Percentiles rank a stretch among this genome's conserved stretches.
Evolutionary conservation across 1,139 yeast species (phyloP).

Genomic region (Scheffersomyces lignicola): DNA sequence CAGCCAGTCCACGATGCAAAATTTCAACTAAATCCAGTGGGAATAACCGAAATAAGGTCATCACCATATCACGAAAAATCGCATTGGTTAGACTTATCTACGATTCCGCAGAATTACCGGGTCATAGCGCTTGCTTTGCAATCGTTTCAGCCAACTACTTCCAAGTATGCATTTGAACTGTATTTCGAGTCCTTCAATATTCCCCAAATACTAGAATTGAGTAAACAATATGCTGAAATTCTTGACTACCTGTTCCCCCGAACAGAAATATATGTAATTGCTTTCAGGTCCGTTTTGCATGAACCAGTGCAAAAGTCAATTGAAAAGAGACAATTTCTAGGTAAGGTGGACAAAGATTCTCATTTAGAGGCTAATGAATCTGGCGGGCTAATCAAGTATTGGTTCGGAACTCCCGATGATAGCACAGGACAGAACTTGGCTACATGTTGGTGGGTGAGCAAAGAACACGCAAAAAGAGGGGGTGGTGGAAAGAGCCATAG

Average conservation of each 20-base stretch:
- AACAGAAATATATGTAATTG: slow-evolving; percentile 25
- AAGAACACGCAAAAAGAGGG: slow-evolving; percentile 24
- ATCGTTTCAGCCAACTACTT: slow-evolving; percentile 17
- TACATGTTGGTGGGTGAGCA: slow-evolving; percentile 34
- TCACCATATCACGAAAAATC: slow-evolving; percentile 28
- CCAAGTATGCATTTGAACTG: slow-evolving; percentile 20
- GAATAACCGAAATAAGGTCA: slow-evolving; percentile 16
- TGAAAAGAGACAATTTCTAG: slow-evolving; percentile 21
- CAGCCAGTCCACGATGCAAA: slow-evolving; percentile 7
- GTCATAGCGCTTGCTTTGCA: slow-evolving; percentile 28
- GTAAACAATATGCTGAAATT: slow-evolving; percentile 15
- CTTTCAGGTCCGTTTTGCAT: slow-evolving; percentile 27
- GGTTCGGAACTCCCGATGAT: slow-evolving; percentile 32
- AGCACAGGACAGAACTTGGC: slow-evolving; percentile 29
- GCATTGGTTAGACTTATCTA: slow-evolving; percentile 22
- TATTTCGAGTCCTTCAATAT: slow-evolving; percentile 27
- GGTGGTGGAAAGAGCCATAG: slow-evolving; percentile 30
- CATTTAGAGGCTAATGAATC: slow-evolving; percentile 30
- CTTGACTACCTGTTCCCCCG: slow-evolving; percentile 14
- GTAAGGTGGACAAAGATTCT: slow-evolving; percentile 24
- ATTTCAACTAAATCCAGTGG: slow-evolving; percentile 1
- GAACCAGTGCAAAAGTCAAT: slow-evolving; percentile 22
- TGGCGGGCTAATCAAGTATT: slow-evolving; percentile 34
- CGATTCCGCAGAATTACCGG: slow-evolving; percentile 17
- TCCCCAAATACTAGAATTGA: slow-evolving; percentile 16